A percentile compares a stretch with the other conserved stretches of the same genome.
Conservation (phyloP, 148 eudicot genomes). For the Arbutus unedo region DNA sequence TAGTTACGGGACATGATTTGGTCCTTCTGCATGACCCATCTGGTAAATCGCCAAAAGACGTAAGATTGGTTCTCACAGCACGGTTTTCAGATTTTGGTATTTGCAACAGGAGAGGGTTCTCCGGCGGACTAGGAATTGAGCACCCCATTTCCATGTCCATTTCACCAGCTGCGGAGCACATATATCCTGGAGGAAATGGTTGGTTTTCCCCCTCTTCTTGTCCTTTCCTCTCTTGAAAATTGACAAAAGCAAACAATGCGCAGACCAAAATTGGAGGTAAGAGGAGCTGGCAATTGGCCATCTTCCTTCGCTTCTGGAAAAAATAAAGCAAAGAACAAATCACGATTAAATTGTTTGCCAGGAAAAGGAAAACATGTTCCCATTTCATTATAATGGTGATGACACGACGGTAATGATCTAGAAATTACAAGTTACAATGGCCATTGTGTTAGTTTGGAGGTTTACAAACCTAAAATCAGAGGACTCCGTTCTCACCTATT, state of each 20-base stretch:
- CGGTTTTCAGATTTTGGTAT: slow-evolving; percentile 60
- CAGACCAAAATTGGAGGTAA: slow-evolving; percentile 64
- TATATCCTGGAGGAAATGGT: slow-evolving; percentile 2
- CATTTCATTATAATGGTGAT: too few species aligned
- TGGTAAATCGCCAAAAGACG: slow-evolving; percentile 52
- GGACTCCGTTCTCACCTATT: too few species aligned
- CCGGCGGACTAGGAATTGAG: slow-evolving; percentile 59
- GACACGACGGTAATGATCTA: too few species aligned
- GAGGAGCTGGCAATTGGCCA: slow-evolving; percentile 50
- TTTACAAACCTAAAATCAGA: too few species aligned
- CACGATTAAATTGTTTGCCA: too few species aligned
- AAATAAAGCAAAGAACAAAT: not conserved
- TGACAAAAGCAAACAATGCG: slow-evolving; percentile 41
- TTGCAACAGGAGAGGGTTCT: slow-evolving; percentile 81
- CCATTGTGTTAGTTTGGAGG: too few species aligned
- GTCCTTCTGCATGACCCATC: slow-evolving; percentile 70
- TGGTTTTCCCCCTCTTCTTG: not conserved
- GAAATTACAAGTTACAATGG: too few species aligned
- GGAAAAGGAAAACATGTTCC: too few species aligned
- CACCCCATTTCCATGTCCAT: too few species aligned
- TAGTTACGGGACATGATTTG: too few species aligned
- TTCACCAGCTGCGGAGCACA: too few species aligned
- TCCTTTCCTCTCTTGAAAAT: not conserved
- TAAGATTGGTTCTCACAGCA: slow-evolving; percentile 46
- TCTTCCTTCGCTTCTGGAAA: slow-evolving; percentile 65